Evolutionary conservation across 1,284 basidiomycete genomes (phyloP).

Genomic region (Volvariella surrecta): DNA sequence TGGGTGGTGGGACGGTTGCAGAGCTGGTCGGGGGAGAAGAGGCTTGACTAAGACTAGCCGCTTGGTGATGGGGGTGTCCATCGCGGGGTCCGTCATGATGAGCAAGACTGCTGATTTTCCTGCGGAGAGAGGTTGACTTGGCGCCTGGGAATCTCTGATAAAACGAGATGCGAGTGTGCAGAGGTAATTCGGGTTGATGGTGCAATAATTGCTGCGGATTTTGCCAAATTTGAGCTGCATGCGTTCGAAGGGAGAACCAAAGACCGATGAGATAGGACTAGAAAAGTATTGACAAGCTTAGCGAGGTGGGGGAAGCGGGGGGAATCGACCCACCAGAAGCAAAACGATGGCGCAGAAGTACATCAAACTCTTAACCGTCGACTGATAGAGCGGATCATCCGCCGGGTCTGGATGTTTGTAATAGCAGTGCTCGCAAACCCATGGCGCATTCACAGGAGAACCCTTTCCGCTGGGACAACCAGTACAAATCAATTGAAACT

Average conservation of each 20-base stretch:
- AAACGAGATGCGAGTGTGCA: slow-evolving; percentile 58
- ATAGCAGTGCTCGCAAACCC: slow-evolving; percentile 89
- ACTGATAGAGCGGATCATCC: slow-evolving; percentile 94
- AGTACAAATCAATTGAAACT: slow-evolving; percentile 92
- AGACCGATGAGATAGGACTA: slow-evolving; percentile 96
- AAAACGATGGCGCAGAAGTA: slow-evolving; percentile 90
- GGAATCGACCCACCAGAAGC: slow-evolving; percentile 62
- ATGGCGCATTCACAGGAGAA: slow-evolving; percentile 39
- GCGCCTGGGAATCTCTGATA: slow-evolving; percentile 46
- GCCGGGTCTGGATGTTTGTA: slow-evolving; percentile 94
- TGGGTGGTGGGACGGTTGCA: slow-evolving; percentile 24
- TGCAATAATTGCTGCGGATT: slow-evolving; percentile 81
- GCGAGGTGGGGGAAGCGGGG: neutral
- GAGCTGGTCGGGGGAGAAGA: slow-evolving; percentile 11
- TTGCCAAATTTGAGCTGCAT: slow-evolving; percentile 99
- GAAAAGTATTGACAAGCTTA: slow-evolving; percentile 5
- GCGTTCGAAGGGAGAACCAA: slow-evolving; percentile 98
- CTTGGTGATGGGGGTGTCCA: slow-evolving; percentile 11
- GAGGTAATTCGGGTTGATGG: slow-evolving; percentile 54
- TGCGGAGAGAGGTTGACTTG: slow-evolving; percentile 22
- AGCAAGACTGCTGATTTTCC: slow-evolving; percentile 36
- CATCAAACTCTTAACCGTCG: slow-evolving; percentile 89
- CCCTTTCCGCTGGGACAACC: slow-evolving; percentile 68
- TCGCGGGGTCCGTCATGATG: slow-evolving; percentile 21
- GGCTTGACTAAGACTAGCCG: slow-evolving; percentile 10